Evolutionary conservation across 1,139 yeast genomes (phyloP).

Genomic region (Ogataea hybrid): DNA sequence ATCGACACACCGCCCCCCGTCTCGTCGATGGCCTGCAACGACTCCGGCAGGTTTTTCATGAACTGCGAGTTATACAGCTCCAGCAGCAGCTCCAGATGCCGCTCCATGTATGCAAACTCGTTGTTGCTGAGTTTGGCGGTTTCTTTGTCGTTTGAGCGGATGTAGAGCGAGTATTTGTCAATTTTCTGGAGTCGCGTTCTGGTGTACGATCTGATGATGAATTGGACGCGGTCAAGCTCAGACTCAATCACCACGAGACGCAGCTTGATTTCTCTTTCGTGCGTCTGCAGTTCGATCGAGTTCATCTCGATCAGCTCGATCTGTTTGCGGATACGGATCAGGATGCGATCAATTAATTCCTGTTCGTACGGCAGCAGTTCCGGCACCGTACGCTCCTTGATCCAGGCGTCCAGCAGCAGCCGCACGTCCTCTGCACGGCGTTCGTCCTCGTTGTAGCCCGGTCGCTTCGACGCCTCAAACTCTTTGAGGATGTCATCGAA

Average conservation of each 20-base stretch:
- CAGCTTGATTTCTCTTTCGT: slow-evolving; percentile 68
- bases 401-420: slow-evolving; percentile 65
- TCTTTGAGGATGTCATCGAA: slow-evolving; percentile 69
- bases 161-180: slow-evolving; percentile 63
- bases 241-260: slow-evolving; percentile 84
- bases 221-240: slow-evolving; percentile 84
- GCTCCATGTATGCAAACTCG: slow-evolving; percentile 63
- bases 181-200: slow-evolving; percentile 74
- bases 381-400: slow-evolving; percentile 82
- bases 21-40: slow-evolving; percentile 73
- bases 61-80: slow-evolving; percentile 69
- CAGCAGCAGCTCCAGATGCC: slow-evolving; percentile 63
- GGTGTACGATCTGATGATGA: slow-evolving; percentile 72
- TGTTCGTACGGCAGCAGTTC: slow-evolving; percentile 74
- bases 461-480: slow-evolving; percentile 42
- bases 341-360: slow-evolving; percentile 52
- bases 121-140: slow-evolving; percentile 46
- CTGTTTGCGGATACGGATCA: slow-evolving; percentile 62
- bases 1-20: slow-evolving; percentile 71
- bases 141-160: slow-evolving; percentile 37
- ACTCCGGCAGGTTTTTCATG: slow-evolving; percentile 63
- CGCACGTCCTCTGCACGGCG: slow-evolving; percentile 36
- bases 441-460: slow-evolving; percentile 25
- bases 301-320: slow-evolving; percentile 67
- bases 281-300: slow-evolving; percentile 48